Evolutionary conservation across 164 flowering plant genomes (phyloP).

Genomic region (Vitis rotundifolia): DNA sequence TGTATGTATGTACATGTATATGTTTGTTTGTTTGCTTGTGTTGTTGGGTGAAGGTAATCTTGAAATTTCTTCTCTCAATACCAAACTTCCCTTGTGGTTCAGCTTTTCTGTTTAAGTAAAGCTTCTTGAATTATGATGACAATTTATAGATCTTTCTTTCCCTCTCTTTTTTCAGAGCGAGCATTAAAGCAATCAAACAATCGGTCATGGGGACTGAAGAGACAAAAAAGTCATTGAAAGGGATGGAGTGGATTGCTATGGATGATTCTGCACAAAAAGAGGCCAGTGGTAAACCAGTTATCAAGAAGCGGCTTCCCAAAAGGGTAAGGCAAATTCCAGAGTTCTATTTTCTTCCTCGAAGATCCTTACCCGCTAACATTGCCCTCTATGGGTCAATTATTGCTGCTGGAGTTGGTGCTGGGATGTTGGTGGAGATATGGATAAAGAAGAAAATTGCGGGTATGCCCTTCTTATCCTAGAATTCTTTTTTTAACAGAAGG

Average conservation of each 20-base stretch:
- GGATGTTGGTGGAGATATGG: conserved; percentile 81
- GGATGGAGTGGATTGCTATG: conserved; percentile 62
- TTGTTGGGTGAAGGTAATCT: too few species aligned
- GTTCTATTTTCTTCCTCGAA: conserved; percentile 78
- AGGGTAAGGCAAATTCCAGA: conserved; percentile 80
- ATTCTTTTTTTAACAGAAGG: too few species aligned
- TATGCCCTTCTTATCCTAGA: conserved; percentile 15
- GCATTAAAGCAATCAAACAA: too few species aligned
- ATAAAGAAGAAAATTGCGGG: conserved; percentile 79
- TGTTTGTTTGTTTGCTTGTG: too few species aligned
- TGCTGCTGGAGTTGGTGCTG: conserved; percentile 85
- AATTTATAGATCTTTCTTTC: too few species aligned
- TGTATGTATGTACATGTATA: too few species aligned
- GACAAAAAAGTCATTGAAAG: conserved; percentile 51
- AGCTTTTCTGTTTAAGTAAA: too few species aligned
- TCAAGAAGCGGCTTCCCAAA: conserved; percentile 60
- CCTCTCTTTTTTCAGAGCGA: too few species aligned
- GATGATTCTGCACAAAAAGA: conserved; percentile 29
- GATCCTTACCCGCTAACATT: conserved; percentile 57
- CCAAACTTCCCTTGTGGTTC: too few species aligned
- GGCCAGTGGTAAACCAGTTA: conserved; percentile 30
- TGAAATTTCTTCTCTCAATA: too few species aligned
- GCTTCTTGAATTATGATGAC: too few species aligned
- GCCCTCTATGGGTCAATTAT: conserved; percentile 63
- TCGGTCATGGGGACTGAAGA: conserved; percentile 45